Evolutionary conservation across 192 early-diverging fungal genomes (phyloP).

Genomic region (Umbelopsis sp.): DNA sequence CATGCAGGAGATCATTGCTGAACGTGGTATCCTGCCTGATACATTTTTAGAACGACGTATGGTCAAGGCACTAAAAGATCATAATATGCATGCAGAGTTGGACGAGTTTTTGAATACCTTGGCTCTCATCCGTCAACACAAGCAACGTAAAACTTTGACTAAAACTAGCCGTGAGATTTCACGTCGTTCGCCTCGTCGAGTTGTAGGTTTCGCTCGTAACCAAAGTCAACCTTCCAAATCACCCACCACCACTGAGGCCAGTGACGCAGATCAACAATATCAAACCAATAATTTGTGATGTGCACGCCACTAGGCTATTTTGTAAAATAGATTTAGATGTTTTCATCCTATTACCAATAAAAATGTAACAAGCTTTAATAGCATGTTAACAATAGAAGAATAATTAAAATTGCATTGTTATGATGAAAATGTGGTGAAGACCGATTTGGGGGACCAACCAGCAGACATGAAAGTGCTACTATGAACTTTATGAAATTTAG

Average conservation of each 20-base stretch:
- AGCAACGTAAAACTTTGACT: neutral
- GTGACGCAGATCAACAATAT: neutral
- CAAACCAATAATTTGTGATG: neutral
- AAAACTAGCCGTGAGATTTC: neutral
- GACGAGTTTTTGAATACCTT: neutral
- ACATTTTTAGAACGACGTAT: neutral
- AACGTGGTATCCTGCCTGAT: constrained; percentile 9
- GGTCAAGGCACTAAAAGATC: neutral
- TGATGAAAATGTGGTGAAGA: too few species aligned
- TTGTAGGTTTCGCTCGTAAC: neutral
- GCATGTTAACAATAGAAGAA: too few species aligned
- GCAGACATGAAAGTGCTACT: too few species aligned
- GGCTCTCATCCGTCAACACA: neutral
- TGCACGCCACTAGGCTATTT: neutral
- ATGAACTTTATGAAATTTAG: too few species aligned
- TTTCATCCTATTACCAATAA: neutral
- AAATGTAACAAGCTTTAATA: neutral
- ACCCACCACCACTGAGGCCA: neutral
- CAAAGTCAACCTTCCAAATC: neutral
- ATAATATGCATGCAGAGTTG: neutral
- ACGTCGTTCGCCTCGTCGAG: neutral
- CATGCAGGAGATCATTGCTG: constrained; percentile 19
- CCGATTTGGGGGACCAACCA: too few species aligned
- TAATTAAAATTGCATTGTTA: too few species aligned
- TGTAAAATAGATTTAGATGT: neutral